Base-by-base conservation (phyloP, 2,329 filamentous ascomycete species). In the Neopestalotiopsis rosae region DNA sequence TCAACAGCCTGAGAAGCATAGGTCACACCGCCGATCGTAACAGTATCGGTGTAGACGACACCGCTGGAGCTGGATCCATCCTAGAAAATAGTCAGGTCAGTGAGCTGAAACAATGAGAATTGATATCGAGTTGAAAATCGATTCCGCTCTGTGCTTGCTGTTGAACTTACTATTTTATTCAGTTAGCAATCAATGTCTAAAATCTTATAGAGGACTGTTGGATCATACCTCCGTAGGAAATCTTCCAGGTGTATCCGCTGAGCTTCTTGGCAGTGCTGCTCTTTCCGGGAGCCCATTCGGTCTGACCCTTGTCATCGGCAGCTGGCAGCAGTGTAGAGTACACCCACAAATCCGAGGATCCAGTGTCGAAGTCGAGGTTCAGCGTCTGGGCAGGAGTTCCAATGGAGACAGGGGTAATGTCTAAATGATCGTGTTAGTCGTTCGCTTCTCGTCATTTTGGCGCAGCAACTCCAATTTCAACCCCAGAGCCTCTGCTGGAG, bases 301-400 rank as follows among this genome's bases (percentile, higher is more conserved):
- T 66, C 67, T 76, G 74, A 12, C 74, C 74, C 32, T 71, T 63
- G 58, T 70, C 68, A 49, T 71, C 66, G 34, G 61, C 49, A 10
- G 67, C 38, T 38, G 68, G 52, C 1, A 69, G 72, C 57, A 73
- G 70, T 42, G 66, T 72, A 67, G 69, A 71, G 66, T 75, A 76
- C 61, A 76, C 75, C 75, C 75, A 76, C 56, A 77, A 72, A 52
- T 77, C 75, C 17, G 75, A 74, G 3, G 75, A 76, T 4, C 75
- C 75, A 14, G 74, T 68, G 70, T 76, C 75, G 61, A 76, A 74
- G 71, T 76, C 75, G 30, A 76, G 70, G 67, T 74, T 71, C 28
- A 76, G 68, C 10, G 71, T 73, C 71, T 76, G 71, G 0, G 72
- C 67, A 1, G 74, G 74, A 3, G 74, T 75, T 34, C 75, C 75